Base-by-base conservation (phyloP, 345 rosid species). In the Pugionium dolabratum region DNA sequence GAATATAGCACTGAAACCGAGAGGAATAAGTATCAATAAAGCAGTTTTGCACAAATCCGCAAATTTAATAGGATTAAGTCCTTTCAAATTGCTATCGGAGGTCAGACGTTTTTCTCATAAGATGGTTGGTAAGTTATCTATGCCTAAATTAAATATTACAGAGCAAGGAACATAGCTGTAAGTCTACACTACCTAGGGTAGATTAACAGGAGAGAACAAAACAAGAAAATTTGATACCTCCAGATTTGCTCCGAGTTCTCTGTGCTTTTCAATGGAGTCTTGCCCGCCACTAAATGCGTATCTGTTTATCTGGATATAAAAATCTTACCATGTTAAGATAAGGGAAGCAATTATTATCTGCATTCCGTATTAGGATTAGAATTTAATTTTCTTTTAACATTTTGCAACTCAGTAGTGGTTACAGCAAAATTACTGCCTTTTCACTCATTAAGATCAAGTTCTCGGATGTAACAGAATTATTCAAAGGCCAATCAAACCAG, bases 281-380 rank as follows among this genome's bases (percentile, higher is more conserved):
- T 79, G 97, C 28, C 98, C 92, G 4, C 98, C 98, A 59, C 90
- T 82, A 76, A 86, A 90, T 1, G 97, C 98, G 30, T 84, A 77
- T 59, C 66, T 86, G 80, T 86, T 86, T 76, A 90, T 76, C 97
- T 93, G 80, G 74, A 54, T 35, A 72, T 51, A 40, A 32, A 41
- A 66, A 44, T 51, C 6, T 2, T 45, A 40, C 5, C 46, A 35
- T 43, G 60, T 11, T 50, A 10, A 25, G 7, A 41, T 48, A 4
- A 52, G 3, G 10, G 65, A 40, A 25, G 44, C 39, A 54, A 18
- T 18, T 18, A 46, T 46, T 34, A 40, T 29, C 52, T 69, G 59
- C 1, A 2, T 27, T 47, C 32, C n/a, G 49, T 28, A 32, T 27
- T 40, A 47, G 7, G 30, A 18, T 4, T 46, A 49, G 28, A 2